Evolutionary conservation across 306 rosid genomes (phyloP).

Genomic region (Vachellia pachyceras): DNA sequence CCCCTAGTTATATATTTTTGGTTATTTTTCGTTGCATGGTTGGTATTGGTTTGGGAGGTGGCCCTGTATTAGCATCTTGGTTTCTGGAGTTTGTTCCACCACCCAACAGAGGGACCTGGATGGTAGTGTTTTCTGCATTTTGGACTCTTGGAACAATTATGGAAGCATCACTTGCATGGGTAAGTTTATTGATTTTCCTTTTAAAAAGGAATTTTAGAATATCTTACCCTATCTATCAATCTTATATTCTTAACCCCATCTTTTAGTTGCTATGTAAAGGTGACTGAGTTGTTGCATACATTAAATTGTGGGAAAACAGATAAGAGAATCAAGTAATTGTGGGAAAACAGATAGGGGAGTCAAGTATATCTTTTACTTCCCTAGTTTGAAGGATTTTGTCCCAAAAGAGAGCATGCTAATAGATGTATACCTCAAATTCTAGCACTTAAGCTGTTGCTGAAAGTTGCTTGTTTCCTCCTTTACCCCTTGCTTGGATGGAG

Average conservation of each 20-base stretch:
- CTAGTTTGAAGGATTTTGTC: constrained; percentile 24
- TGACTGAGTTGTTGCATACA: background rate
- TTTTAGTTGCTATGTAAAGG: constrained; percentile 15
- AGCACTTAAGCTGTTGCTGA: background rate
- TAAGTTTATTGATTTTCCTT: constrained; percentile 46
- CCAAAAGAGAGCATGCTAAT: constrained; percentile 17
- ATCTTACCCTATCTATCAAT: background rate
- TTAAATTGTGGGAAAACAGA: background rate
- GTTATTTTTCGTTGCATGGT: constrained; percentile 75
- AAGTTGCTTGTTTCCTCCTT: background rate
- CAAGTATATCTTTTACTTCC: constrained; percentile 14
- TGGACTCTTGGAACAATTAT: constrained; percentile 94
- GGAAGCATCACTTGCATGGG: constrained; percentile 98
- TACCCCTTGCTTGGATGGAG: no score
- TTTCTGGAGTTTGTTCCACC: constrained; percentile 96
- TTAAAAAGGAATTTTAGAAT: constrained; percentile 14
- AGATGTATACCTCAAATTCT: constrained; percentile 16
- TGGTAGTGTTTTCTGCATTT: constrained; percentile 91
- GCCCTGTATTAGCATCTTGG: constrained; percentile 90
- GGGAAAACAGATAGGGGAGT: no score
- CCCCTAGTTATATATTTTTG: constrained; percentile 71
- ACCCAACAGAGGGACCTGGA: constrained; percentile 95
- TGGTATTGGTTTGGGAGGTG: constrained; percentile 98
- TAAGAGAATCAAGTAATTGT: no score
- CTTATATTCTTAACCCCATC: background rate